A percentile compares a stretch with the other conserved stretches of the same genome.
phyloP scores from a whole-genome alignment of 441 rosid species.

The Adansonia grandidieri region DNA sequence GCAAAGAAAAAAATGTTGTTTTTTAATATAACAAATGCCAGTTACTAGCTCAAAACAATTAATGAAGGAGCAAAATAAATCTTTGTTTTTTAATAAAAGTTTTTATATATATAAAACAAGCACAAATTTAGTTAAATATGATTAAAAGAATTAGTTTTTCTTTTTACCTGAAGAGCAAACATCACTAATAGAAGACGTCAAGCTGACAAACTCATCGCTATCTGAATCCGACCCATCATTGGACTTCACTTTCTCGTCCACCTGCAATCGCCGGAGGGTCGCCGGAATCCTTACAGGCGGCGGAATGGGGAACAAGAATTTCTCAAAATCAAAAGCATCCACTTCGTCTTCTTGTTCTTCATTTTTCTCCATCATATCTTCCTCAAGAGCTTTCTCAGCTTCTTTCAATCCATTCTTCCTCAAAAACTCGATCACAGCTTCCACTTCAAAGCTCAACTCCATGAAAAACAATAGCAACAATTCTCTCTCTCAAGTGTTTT shows the following conservation, averaged over 20 bases:
- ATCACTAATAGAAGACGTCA: constrained; percentile 76
- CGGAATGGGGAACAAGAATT: constrained; percentile 75
- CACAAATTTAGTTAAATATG: no score
- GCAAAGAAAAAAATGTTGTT: neutral
- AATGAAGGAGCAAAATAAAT: neutral
- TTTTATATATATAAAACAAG: no score
- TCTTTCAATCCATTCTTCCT: constrained; percentile 67
- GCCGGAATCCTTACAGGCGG: constrained; percentile 81
- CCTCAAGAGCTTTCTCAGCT: constrained; percentile 69
- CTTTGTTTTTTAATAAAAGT: no score
- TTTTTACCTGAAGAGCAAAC: constrained; percentile 64
- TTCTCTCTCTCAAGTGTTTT: neutral
- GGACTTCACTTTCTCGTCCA: constrained; percentile 29
- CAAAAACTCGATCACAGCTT: constrained; percentile 66
- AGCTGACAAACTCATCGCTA: constrained; percentile 79
- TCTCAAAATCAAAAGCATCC: constrained; percentile 83
- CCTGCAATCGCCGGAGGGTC: constrained; percentile 32
- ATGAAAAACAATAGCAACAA: constrained; percentile 33
- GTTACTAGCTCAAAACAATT: neutral
- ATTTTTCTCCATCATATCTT: constrained; percentile 64
- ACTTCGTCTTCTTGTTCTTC: constrained; percentile 26
- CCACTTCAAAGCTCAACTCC: constrained; percentile 52
- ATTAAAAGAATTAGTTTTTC: neutral
- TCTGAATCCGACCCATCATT: constrained; percentile 45
- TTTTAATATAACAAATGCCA: no score